These are phyloP conservation scores for Fusarium sambucinum DNA, from an alignment of 2,329 filamentous ascomycete genomes.

Conservation along the genomic window DNA sequence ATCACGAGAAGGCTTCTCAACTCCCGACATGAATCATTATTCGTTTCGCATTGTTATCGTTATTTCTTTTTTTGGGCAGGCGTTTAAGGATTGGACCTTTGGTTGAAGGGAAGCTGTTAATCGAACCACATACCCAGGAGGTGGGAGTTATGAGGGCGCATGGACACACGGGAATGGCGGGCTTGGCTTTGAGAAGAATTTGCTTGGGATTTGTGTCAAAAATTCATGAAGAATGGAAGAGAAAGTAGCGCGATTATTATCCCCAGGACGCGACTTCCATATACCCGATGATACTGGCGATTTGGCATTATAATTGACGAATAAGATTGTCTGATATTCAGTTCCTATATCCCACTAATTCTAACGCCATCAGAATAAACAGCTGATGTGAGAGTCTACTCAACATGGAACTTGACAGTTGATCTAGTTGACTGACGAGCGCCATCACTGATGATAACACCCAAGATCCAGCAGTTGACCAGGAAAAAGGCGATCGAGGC, in stretches of 20 bases:
- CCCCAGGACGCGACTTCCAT: slow-evolving; percentile 30
- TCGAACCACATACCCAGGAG: slow-evolving; percentile 46
- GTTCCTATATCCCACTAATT: not conserved
- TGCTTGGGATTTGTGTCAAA: slow-evolving; percentile 36
- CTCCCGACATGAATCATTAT: not conserved
- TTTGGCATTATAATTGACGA: slow-evolving; percentile 29
- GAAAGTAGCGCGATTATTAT: slow-evolving; percentile 18
- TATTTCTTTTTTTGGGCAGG: slow-evolving; percentile 35
- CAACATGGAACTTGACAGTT: slow-evolving; percentile 40
- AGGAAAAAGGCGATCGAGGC: slow-evolving; percentile 83
- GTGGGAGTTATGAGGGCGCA: slow-evolving; percentile 47
- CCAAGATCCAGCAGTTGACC: slow-evolving; percentile 88
- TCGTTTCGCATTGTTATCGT: slow-evolving; percentile 11
- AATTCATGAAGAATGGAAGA: slow-evolving; percentile 24
- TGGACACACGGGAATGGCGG: slow-evolving; percentile 39
- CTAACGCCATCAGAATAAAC: not conserved
- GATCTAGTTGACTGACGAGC: slow-evolving; percentile 24
- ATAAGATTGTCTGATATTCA: slow-evolving; percentile 19
- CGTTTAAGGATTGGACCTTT: slow-evolving; percentile 39
- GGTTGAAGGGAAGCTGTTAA: slow-evolving; percentile 37
- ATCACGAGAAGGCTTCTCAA: not conserved
- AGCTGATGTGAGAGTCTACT: slow-evolving; percentile 19
- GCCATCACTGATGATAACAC: slow-evolving; percentile 79
- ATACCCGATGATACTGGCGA: slow-evolving; percentile 42
- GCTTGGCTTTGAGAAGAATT: slow-evolving; percentile 33